phyloP scores from a whole-genome alignment of 2,329 filamentous ascomycete species.

The Cladosporium sp. region DNA sequence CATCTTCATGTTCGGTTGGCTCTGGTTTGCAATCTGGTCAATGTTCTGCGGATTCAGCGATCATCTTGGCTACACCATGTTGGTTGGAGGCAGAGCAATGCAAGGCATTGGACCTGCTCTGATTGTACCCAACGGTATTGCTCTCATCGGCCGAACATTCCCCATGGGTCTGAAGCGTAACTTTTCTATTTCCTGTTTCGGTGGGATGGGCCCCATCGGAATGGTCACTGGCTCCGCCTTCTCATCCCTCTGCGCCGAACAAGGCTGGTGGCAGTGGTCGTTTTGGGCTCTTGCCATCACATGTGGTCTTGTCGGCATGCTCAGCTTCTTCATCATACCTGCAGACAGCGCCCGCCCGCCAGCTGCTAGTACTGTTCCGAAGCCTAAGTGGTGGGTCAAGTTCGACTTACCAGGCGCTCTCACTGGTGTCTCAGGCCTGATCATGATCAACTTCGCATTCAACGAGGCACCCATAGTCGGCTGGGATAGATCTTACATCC shows the following conservation, averaged over 20 bases:
- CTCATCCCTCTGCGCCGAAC: slow-evolving; percentile 35
- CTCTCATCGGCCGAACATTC: slow-evolving; percentile 39
- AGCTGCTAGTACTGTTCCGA: neutral
- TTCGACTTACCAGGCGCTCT: slow-evolving; percentile 32
- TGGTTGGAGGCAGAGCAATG: slow-evolving; percentile 41
- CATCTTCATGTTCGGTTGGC: slow-evolving; percentile 43
- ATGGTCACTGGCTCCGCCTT: slow-evolving; percentile 38
- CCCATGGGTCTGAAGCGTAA: slow-evolving; percentile 39
- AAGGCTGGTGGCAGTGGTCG: slow-evolving; percentile 38
- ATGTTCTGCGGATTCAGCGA: slow-evolving; percentile 41
- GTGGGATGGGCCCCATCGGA: slow-evolving; percentile 38
- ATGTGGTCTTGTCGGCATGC: slow-evolving; percentile 25
- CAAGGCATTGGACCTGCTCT: slow-evolving; percentile 44
- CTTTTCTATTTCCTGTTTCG: slow-evolving; percentile 41
- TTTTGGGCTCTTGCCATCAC: slow-evolving; percentile 35
- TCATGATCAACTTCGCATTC: slow-evolving; percentile 37
- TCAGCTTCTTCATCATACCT: slow-evolving; percentile 18
- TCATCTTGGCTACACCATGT: slow-evolving; percentile 37
- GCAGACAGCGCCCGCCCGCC: neutral
- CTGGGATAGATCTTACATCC: slow-evolving; percentile 33
- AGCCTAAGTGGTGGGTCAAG: slow-evolving; percentile 16
- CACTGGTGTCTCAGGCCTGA: slow-evolving; percentile 33
- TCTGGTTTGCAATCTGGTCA: slow-evolving; percentile 44
- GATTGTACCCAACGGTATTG: slow-evolving; percentile 41
- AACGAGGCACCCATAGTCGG: slow-evolving; percentile 36